Evolutionary conservation across 176 grass and related monocot species (phyloP).

Genomic region (Aegilops sharonensis): DNA sequence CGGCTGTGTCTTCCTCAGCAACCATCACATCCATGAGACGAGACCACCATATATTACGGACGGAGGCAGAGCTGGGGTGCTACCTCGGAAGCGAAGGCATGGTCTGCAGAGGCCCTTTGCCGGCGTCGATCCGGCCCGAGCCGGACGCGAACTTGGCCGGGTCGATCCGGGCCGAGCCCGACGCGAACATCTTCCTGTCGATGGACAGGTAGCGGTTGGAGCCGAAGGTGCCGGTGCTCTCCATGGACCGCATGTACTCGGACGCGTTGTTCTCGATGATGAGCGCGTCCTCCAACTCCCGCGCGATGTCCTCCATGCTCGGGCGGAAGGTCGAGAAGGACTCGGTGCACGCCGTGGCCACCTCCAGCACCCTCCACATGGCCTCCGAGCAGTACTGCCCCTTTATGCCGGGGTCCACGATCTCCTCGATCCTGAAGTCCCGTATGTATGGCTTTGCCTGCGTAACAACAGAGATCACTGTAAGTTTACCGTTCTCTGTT

Average conservation of each 20-base stretch:
- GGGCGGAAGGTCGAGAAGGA: conserved; percentile 64
- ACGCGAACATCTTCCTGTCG: conserved; percentile 49
- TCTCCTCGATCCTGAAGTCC: conserved; percentile 72
- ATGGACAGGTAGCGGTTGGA: conserved; percentile 60
- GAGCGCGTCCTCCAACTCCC: conserved; percentile 70
- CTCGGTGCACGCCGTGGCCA: conserved; percentile 53
- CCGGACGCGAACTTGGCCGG: neutral
- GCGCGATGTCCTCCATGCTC: conserved; percentile 55
- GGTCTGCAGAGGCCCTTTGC: conserved; percentile 28
- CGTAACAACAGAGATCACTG: neutral
- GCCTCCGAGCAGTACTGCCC: conserved; percentile 69
- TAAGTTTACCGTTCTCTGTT: neutral
- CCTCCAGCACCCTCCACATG: conserved; percentile 72
- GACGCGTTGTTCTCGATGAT: conserved; percentile 78
- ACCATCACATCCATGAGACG: neutral
- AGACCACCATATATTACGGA: neutral
- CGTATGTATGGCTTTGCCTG: conserved; percentile 69
- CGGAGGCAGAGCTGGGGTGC: neutral
- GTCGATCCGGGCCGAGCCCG: conserved; percentile 31
- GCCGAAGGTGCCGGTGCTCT: conserved; percentile 52
- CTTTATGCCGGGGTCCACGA: conserved; percentile 71
- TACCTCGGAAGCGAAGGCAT: conserved; percentile 46
- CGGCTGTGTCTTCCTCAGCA: neutral
- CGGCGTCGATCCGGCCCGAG: conserved; percentile 5
- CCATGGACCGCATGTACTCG: conserved; percentile 76